Evolutionary conservation across 768 basidiomycete species (phyloP), one percentile per base, ranked within the genome.

Genomic region (Leccinum incarnatum): DNA sequence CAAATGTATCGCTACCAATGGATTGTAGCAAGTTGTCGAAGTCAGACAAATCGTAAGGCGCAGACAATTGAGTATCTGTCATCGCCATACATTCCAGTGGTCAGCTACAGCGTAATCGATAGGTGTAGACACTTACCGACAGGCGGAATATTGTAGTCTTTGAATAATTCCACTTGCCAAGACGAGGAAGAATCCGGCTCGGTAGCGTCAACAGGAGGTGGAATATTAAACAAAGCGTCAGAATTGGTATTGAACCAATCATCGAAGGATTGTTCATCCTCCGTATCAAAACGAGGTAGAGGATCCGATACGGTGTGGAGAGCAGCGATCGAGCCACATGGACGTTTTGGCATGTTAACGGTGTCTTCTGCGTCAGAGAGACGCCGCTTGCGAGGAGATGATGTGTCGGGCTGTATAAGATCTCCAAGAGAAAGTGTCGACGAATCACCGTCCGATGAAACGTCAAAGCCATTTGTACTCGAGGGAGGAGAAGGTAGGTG

Each of bases 91-190:
- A 25, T 47, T 17, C 30, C 9, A 25, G 30, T 9, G 7, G 45
- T 65, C 27, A 55, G n/a, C 36, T 1, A 47, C 30, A 42, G 2
- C 4, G 2, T 25, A 23, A 4, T n/a, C 3, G 3, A 2, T 47
- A 25, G 29, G 42, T 9, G 30, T 7, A 54, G 23, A 46, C n/a
- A 55, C 66, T 56, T 51, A 65, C 59, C 6, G 45, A 50, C 5
- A 49, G 51, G n/a, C 2, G 60, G 62, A 8, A 71, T 61, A 11
- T 46, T 60, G 3, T 75, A 71, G 6, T 69, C 59, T 25, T 64
- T 64, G 32, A 76, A 76, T 45, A 79, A 9, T 21, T 76, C 67
- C 12, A 79, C 70, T 27, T 78, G 71, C 56, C 75, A 61, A 0
- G 61, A 62, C 1, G 63, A 11, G 0, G 68, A 65, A 17, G 65